These are phyloP conservation scores for Aspergillus nanangensis DNA, from an alignment of 495 filamentous ascomycete species.

Conservation along the genomic window DNA sequence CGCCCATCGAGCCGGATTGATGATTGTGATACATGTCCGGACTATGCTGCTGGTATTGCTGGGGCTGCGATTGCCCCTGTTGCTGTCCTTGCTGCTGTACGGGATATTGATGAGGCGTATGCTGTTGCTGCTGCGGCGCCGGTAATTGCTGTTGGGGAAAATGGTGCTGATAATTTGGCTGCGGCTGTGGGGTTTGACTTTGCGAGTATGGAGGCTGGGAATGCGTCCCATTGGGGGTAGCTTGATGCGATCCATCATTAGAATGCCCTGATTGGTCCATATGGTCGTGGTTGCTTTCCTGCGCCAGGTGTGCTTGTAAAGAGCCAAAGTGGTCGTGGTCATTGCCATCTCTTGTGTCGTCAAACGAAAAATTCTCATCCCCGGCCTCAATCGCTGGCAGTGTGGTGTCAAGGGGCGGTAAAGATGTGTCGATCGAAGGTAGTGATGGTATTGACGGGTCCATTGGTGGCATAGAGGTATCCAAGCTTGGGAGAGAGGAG, in stretches of 20 bases:
- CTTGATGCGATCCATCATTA: slow-evolving; percentile 14
- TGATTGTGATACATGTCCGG: slow-evolving; percentile 34
- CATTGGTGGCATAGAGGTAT: slow-evolving; percentile 31
- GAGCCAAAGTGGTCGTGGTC: background rate
- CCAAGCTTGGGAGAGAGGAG: slow-evolving; percentile 13
- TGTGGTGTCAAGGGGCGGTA: slow-evolving; percentile 32
- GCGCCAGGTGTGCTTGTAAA: background rate
- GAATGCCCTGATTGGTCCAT: slow-evolving; percentile 9
- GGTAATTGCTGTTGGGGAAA: slow-evolving; percentile 11
- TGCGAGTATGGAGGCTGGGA: slow-evolving; percentile 6
- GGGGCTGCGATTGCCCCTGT: slow-evolving; percentile 23
- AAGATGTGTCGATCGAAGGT: slow-evolving; percentile 21
- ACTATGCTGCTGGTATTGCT: slow-evolving; percentile 30
- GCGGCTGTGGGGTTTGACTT: slow-evolving; percentile 2
- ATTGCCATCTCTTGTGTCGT: slow-evolving; percentile 10
- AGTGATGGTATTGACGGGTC: slow-evolving; percentile 23
- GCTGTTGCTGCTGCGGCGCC: slow-evolving; percentile 8
- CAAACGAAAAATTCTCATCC: slow-evolving; percentile 48
- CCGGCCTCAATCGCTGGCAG: slow-evolving; percentile 26
- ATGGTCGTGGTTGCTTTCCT: slow-evolving; percentile 18
- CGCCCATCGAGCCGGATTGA: slow-evolving; percentile 21
- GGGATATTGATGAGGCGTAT: slow-evolving; percentile 7
- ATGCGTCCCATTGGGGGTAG: slow-evolving; percentile 29
- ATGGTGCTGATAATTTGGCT: slow-evolving; percentile 12
- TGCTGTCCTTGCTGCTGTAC: slow-evolving; percentile 17